Evolutionary conservation across 139 green algal genomes (phyloP).

Genomic region (Volvox reticuliferus): DNA sequence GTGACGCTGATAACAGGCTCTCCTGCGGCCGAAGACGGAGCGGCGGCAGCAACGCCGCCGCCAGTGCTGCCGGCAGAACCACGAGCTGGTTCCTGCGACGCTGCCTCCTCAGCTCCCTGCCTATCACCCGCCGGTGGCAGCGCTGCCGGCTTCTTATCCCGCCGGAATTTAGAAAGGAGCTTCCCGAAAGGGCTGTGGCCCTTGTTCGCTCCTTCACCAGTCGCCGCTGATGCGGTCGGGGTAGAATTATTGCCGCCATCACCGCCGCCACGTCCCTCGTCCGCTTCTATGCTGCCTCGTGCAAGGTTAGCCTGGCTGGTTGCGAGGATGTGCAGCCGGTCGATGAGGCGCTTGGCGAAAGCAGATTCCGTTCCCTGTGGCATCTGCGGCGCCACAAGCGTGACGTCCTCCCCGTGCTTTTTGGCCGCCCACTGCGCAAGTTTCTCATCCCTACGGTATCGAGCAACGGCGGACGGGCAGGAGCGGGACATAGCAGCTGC

Average conservation of each 20-base stretch:
- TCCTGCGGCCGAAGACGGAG: too few relatives aligned
- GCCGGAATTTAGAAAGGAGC: background rate
- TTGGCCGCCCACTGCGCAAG: background rate
- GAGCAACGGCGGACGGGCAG: background rate
- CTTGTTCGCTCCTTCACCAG: background rate
- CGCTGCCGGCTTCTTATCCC: background rate
- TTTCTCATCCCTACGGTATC: background rate
- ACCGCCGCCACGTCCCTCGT: background rate
- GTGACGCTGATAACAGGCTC: background rate
- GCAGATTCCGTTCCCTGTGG: background rate
- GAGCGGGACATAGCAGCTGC: background rate
- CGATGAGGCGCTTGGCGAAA: slow-evolving; percentile 21
- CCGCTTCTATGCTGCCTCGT: background rate
- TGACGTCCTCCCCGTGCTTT: background rate
- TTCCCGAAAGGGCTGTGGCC: background rate
- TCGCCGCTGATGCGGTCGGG: background rate
- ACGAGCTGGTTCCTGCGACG: background rate
- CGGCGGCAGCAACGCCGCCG: too few relatives aligned
- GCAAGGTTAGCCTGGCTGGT: background rate
- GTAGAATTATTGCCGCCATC: background rate
- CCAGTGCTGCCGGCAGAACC: too few relatives aligned
- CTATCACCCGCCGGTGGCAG: background rate
- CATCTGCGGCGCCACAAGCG: background rate
- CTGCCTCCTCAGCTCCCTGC: background rate
- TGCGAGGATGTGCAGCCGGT: background rate